Base-by-base conservation (phyloP, 768 basidiomycete species). In the Amanita molliuscula region DNA sequence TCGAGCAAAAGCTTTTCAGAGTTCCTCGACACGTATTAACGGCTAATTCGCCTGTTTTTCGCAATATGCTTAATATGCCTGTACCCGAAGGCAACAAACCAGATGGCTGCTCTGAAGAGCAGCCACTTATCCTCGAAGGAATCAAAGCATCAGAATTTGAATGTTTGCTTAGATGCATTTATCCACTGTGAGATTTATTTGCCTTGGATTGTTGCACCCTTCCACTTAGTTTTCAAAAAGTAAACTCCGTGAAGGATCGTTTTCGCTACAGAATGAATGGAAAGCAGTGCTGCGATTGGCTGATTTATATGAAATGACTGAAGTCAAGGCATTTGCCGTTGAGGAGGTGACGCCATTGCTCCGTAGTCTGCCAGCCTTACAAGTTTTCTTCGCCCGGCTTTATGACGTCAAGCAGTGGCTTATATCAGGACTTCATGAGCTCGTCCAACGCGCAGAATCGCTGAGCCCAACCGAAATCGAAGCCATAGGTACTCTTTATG, bases 81-180 rank as follows among this genome's bases (percentile, higher is more conserved):
- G 13, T 18, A 10, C 44, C 43, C 4, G n/a, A 23, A 15, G 43
- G 25, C 6, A 8, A 15, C 11, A 10, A 35, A 3, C 13, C 44
- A 16, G 50, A 51, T 21, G 50, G 43, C 4, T 51, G 37, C 18
- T 51, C 50, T 16, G 50, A 51, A 31, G 34, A 34, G 35, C 31
- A 18, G 6, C 43, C 50, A 4, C 10, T 51, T 13, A 9, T 44
- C 13, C 44, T 51, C 10, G 43, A 45, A 10, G 50, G 50, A 9
- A 18, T 46, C 16, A 25, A 44, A 20, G 26, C 31, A 11, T n/a
- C 11, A n/a, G 41, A 44, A n/a, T 51, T 51, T 37, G 34, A 51
- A n/a, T 41, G 37, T 5, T 54, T 61, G 10, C 45, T 61, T 9
- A 43, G 45, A 37, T 46, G 57, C 10, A 36, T 65, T 26, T 62